Percentiles rank a stretch among this genome's conserved stretches.
These are phyloP conservation scores for Leishmania braziliensis DNA, from an alignment of 208 protist species.

Conservation along the genomic window DNA sequence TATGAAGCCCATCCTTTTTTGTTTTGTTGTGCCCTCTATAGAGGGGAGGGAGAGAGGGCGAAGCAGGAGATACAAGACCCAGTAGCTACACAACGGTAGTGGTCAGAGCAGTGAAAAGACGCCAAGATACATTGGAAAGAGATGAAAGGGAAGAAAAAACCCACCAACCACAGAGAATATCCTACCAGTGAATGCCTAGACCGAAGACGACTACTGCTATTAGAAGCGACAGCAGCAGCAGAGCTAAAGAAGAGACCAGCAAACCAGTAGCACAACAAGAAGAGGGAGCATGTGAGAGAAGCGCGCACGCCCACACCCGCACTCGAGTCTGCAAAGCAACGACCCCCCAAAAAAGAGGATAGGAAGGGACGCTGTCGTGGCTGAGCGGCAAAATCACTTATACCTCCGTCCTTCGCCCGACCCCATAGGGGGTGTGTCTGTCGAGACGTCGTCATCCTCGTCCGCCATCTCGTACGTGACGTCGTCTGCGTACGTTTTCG, in stretches of 20 bases:
- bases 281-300: neutral
- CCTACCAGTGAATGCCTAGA: neutral
- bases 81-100: neutral
- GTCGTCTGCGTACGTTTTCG: conserved; percentile 22
- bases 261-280: neutral
- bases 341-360: neutral
- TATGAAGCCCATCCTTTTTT: neutral
- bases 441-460: conserved; percentile 15
- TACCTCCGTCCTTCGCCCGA: neutral
- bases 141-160: neutral
- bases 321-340: no score
- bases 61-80: neutral
- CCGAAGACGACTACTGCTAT: neutral
- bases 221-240: neutral
- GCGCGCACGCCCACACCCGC: no score
- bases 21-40: neutral
- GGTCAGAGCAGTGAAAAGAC: neutral
- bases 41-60: neutral
- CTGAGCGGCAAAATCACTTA: neutral
- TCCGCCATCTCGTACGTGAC: conserved; percentile 28
- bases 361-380: neutral
- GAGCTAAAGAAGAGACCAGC: neutral
- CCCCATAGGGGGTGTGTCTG: neutral
- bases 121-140: neutral
- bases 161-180: neutral